phyloP scores from a whole-genome alignment of 1,284 basidiomycete species.

The Apiotrichum brassicae region DNA sequence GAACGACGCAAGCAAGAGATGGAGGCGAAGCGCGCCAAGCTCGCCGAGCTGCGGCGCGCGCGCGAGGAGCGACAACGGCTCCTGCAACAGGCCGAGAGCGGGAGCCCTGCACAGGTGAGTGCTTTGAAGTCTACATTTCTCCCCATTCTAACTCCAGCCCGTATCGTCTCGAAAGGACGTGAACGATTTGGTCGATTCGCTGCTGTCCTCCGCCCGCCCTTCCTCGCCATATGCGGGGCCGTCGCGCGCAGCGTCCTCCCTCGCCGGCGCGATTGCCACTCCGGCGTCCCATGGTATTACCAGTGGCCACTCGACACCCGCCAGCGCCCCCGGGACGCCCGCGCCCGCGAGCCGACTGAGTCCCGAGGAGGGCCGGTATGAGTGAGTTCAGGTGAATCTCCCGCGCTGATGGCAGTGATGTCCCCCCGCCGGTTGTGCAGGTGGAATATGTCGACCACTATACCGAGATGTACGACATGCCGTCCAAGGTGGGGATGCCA shows the following conservation, averaged over 20 bases:
- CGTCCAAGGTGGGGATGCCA: conserved; percentile 60
- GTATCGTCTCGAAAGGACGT: conserved; percentile 52
- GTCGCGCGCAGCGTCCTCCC: neutral
- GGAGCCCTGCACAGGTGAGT: neutral
- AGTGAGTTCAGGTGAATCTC: neutral
- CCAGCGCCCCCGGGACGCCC: conserved; percentile 68
- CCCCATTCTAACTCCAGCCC: neutral
- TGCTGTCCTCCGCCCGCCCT: conserved; percentile 49
- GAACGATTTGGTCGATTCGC: conserved; percentile 59
- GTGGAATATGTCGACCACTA: conserved; percentile 78
- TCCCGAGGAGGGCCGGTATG: conserved; percentile 39
- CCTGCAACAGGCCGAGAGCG: conserved; percentile 25
- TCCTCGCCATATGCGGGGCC: conserved; percentile 2
- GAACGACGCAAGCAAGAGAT: conserved; percentile 67
- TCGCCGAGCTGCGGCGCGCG: conserved; percentile 58
- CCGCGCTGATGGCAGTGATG: conserved; percentile 34
- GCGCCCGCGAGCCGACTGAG: conserved; percentile 41
- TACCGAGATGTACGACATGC: conserved; percentile 82
- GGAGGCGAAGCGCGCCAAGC: conserved; percentile 81
- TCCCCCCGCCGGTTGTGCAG: conserved; percentile 43
- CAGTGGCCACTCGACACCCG: conserved; percentile 11
- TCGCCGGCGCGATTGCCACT: neutral
- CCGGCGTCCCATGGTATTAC: neutral
- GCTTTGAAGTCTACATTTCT: neutral
- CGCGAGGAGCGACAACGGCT: conserved; percentile 40